Conservation (phyloP, 305 asterid genomes). For the Withania somnifera region DNA sequence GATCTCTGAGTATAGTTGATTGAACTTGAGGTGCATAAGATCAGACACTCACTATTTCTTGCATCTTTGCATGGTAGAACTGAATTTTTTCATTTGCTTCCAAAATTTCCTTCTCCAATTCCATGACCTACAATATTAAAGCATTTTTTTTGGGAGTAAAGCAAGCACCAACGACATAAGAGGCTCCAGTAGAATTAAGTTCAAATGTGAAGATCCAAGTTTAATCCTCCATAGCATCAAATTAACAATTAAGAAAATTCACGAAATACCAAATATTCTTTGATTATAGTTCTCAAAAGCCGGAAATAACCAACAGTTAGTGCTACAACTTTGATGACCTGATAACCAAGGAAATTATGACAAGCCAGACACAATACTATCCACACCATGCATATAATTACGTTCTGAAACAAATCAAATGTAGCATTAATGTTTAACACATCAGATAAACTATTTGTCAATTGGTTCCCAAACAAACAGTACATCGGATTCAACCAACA, state of each 20-base stretch:
- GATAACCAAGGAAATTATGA: background rate
- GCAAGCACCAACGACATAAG: background rate
- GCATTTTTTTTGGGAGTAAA: background rate
- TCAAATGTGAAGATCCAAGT: background rate
- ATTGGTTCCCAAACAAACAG: background rate
- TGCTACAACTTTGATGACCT: background rate
- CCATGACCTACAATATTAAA: conserved; percentile 60
- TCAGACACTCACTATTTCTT: conserved; percentile 73
- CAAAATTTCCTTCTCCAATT: conserved; percentile 82
- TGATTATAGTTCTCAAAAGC: background rate
- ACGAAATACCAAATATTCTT: background rate
- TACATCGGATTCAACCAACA: background rate
- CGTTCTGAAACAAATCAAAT: background rate
- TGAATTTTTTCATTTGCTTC: conserved; percentile 86
- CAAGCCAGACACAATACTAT: background rate
- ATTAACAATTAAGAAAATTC: background rate
- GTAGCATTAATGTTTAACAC: background rate
- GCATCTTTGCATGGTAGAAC: conserved; percentile 86
- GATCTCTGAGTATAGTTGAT: background rate
- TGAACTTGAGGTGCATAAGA: background rate
- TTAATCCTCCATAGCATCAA: background rate
- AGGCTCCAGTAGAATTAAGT: background rate
- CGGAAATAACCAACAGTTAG: background rate
- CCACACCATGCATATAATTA: background rate
- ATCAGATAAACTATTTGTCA: background rate